Percentiles rank a stretch among this genome's conserved stretches.
These are phyloP conservation scores for Tricholoma terreum DNA, from an alignment of 768 basidiomycete genomes.

Conservation along the genomic window DNA sequence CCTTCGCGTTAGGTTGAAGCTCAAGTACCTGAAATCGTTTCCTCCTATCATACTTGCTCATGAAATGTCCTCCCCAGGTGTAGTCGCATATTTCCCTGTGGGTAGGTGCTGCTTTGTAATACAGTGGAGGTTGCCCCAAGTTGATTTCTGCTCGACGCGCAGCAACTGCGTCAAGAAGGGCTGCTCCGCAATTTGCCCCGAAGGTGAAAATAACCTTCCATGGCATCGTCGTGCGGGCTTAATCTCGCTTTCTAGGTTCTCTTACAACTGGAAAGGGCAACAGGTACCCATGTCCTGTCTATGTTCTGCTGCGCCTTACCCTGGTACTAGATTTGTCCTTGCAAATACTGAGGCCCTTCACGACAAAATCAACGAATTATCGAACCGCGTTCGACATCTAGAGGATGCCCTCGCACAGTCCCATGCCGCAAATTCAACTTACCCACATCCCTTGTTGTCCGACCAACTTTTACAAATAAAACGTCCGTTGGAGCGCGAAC, in stretches of 20 bases:
- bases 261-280: constrained; percentile 75
- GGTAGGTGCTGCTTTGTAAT: constrained; percentile 30
- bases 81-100: constrained; percentile 64
- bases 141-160: not conserved
- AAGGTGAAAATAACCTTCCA: constrained; percentile 36
- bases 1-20: constrained; percentile 49
- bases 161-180: constrained; percentile 61
- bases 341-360: constrained; percentile 70
- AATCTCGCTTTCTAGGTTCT: constrained; percentile 41
- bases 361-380: constrained; percentile 60
- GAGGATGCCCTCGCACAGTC: constrained; percentile 62
- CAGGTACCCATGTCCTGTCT: constrained; percentile 36
- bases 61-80: constrained; percentile 38
- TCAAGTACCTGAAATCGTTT: constrained; percentile 46
- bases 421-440: constrained; percentile 44
- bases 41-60: constrained; percentile 6
- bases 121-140: not conserved
- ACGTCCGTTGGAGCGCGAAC: constrained; percentile 62
- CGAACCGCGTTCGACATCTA: constrained; percentile 61
- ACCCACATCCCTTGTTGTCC: constrained; percentile 55
- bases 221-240: constrained; percentile 12
- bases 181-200: constrained; percentile 62
- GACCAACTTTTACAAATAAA: constrained; percentile 65
- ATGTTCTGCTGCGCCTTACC: not conserved
- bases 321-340: constrained; percentile 53